These are phyloP conservation scores for Tuber magnatum DNA, from an alignment of 495 filamentous ascomycete species.

Conservation along the genomic window DNA sequence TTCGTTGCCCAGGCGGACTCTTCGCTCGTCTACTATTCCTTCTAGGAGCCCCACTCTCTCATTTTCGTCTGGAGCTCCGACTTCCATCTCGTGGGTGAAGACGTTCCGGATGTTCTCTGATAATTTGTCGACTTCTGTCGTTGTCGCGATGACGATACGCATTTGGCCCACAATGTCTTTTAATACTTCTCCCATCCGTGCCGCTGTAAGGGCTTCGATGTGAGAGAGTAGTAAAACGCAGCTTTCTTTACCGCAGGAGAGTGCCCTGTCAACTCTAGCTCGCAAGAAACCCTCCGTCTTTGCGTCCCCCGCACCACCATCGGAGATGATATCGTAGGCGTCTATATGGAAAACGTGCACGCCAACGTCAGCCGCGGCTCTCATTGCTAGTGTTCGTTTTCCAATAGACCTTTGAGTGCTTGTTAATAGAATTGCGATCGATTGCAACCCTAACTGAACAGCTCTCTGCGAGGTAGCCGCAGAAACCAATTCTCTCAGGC, in stretches of 20 bases:
- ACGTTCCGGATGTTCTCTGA: conserved; percentile 80
- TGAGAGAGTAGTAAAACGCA: conserved; percentile 80
- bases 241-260: conserved; percentile 74
- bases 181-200: conserved; percentile 75
- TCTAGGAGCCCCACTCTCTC: conserved; percentile 82
- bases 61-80: conserved; percentile 83
- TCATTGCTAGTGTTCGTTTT: conserved; percentile 65
- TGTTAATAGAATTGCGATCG: conserved; percentile 75
- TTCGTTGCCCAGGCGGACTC: conserved; percentile 64
- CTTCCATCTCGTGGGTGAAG: conserved; percentile 93
- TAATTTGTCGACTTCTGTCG: conserved; percentile 87
- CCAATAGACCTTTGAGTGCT: conserved; percentile 90
- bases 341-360: conserved; percentile 84
- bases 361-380: conserved; percentile 80
- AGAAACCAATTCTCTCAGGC: conserved; percentile 75
- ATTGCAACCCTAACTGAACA: conserved; percentile 75
- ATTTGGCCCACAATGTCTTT: conserved; percentile 66
- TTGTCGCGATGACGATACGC: conserved; percentile 82
- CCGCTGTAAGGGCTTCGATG: conserved; percentile 82
- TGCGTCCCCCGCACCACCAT: conserved; percentile 79
- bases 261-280: conserved; percentile 75
- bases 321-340: conserved; percentile 85
- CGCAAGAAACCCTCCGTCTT: conserved; percentile 87
- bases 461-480: conserved; percentile 84
- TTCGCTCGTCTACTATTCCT: conserved; percentile 65